Base-by-base conservation (phyloP, 148 eudicot genomes). In the Rhododendron williamsianum region DNA sequence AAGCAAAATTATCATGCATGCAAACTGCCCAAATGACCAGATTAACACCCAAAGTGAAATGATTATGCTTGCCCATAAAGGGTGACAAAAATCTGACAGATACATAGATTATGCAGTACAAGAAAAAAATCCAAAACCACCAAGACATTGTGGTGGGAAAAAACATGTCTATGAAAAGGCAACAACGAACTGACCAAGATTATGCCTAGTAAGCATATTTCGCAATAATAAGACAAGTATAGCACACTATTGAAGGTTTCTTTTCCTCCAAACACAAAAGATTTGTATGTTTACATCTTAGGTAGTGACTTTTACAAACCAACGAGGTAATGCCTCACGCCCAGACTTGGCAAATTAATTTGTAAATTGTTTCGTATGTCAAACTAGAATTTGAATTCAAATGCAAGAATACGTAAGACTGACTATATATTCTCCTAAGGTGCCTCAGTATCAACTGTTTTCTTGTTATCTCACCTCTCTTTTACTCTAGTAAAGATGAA, bases 371-470 rank as follows among this genome's bases (percentile, higher is more conserved):
- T n/a, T 80, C 43, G 35, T 51, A 52, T 15, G 41, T 41, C 13
- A 80, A 51, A 80, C n/a, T 27, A 80, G 82, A 80, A 80, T 49
- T 51, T 80, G 38, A 25, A 80, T 52, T 19, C 23, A 80, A 80
- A 3, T 80, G 11, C 30, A 49, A 25, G 54, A 80, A 16, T 80
- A 36, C 7, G 15, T 19, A 5, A 13, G 4, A 45, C 12, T 13
- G n/a, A 15, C 12, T 0, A 27, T 27, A 27, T 27, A 80, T 49
- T 51, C 41, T 48, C 33, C 36, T 7, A 48, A 49, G 36, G 36
- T 25, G 41, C 76, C 38, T 71, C 8, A 13, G 21, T 27, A 15
- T 80, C 82, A 49, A 25, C 38, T 13, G 60, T 51, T 81, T 81
- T 54, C 13, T 81, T 33, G 27, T 81, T 58, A 30, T 25, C 36